Evolutionary conservation across 306 rosid genomes (phyloP).

Genomic region (Lotus japonicus): DNA sequence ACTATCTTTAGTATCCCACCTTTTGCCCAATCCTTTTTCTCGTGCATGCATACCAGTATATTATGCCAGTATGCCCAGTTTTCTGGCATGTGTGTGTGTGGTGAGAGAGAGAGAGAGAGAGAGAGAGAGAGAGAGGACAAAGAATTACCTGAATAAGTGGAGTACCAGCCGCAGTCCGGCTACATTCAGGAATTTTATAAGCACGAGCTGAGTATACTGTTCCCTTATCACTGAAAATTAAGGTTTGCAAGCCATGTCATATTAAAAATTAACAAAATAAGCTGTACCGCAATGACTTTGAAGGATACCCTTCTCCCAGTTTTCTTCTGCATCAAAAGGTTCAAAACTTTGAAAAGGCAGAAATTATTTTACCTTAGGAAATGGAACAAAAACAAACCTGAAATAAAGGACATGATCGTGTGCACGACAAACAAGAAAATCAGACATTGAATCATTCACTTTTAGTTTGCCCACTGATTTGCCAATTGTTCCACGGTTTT

Average conservation of each 20-base stretch:
- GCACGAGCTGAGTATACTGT: constrained; percentile 96
- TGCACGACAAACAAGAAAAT: constrained; percentile 85
- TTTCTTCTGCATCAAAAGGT: background rate
- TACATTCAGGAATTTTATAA: constrained; percentile 86
- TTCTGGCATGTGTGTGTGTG: background rate
- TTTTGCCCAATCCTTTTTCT: background rate
- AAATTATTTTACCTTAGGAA: background rate
- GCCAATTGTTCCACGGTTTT: constrained; percentile 95
- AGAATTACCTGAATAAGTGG: constrained; percentile 76
- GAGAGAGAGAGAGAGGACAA: background rate
- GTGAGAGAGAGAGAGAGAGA: background rate
- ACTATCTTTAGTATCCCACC: background rate
- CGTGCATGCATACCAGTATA: background rate
- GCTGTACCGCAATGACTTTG: background rate
- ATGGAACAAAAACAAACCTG: constrained; percentile 46
- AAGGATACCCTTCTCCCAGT: background rate
- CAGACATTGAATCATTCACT: constrained; percentile 93
- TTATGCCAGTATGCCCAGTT: background rate
- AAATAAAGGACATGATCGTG: constrained; percentile 93
- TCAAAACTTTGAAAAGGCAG: background rate
- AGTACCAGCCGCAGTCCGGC: constrained; percentile 86
- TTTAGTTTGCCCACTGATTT: constrained; percentile 97
- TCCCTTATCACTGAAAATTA: constrained; percentile 73
- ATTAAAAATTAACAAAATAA: constrained; percentile 7
- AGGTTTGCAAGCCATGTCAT: constrained; percentile 5